Base-by-base conservation (phyloP, 2,329 filamentous ascomycete genomes). In the Fusarium circinatum region DNA sequence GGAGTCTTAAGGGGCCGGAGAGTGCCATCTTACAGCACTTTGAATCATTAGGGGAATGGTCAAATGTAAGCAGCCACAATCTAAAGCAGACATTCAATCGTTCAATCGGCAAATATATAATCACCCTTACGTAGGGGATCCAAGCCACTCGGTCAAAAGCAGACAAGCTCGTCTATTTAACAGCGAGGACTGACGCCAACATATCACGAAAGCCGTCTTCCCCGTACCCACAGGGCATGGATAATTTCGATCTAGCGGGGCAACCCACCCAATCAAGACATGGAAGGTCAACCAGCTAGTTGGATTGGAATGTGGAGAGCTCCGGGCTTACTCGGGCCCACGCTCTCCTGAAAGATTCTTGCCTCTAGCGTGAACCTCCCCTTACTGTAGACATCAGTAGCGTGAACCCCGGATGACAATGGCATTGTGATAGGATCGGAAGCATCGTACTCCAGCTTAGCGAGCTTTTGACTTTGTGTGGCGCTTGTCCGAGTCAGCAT, bases 31-130 rank as follows among this genome's bases (percentile, higher is more conserved):
- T 13, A 13, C 15, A 44, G 42, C n/a, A 0, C n/a, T 1, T 14
- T 6, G 3, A 6, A 5, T 18, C 42, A 12, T 0, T 3, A 20
- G 3, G 0, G 24, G 17, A 47, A 10, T 47, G 11, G 24, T 3
- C 4, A 14, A 47, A 0, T 3, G 18, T 47, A 20, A 22, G 44
- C 44, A 47, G 44, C 24, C 44, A 47, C 44, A 8, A 5, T 28
- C 26, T n/a, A n/a, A n/a, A n/a, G n/a, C n/a, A n/a, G n/a, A n/a
- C n/a, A n/a, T n/a, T n/a, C n/a, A n/a, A n/a, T n/a, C n/a, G n/a
- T n/a, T n/a, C n/a, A n/a, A n/a, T n/a, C n/a, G n/a, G n/a, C n/a
- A n/a, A n/a, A n/a, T n/a, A n/a, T n/a, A n/a, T n/a, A n/a, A n/a
- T n/a, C n/a, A n/a, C n/a, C n/a, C n/a, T n/a, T n/a, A n/a, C n/a